phyloP scores from a whole-genome alignment of 345 rosid genomes.

The Moricandia moricandioides region DNA sequence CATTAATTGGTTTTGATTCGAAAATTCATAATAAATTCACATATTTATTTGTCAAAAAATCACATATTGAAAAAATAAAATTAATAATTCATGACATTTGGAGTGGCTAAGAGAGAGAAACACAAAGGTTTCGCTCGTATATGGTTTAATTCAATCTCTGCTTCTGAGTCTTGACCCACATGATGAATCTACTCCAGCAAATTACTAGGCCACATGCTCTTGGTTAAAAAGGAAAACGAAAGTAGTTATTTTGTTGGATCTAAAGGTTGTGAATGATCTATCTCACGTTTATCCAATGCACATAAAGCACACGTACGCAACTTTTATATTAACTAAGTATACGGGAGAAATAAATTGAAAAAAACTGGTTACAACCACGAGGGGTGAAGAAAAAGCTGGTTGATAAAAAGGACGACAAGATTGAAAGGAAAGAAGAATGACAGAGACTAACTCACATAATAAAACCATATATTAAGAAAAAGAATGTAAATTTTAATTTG shows the following conservation, averaged over 20 bases:
- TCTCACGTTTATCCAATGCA: slow-evolving; percentile 27
- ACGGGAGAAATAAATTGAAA: neutral
- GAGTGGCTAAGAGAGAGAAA: neutral
- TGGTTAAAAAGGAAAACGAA: neutral
- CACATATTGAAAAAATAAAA: neutral
- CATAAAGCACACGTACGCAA: slow-evolving; percentile 25
- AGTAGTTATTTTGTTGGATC: neutral
- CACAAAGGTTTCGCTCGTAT: neutral
- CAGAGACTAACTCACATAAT: slow-evolving; percentile 21
- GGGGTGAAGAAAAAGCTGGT: slow-evolving; percentile 24
- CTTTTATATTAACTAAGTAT: slow-evolving; percentile 3
- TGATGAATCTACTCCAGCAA: neutral
- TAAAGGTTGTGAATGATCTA: slow-evolving; percentile 24
- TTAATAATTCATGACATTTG: too few species aligned
- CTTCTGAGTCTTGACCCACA: neutral
- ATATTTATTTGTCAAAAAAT: neutral
- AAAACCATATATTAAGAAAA: slow-evolving; percentile 1
- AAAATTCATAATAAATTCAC: neutral
- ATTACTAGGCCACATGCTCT: neutral
- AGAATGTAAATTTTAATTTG: neutral
- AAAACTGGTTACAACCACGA: slow-evolving; percentile 20
- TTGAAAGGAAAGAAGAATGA: slow-evolving; percentile 23
- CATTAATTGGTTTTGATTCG: neutral
- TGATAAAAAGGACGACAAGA: slow-evolving; percentile 32
- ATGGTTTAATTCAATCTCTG: neutral